Conservation (phyloP, 2,329 filamentous ascomycete genomes). For the Aureobasidium zeae region DNA sequence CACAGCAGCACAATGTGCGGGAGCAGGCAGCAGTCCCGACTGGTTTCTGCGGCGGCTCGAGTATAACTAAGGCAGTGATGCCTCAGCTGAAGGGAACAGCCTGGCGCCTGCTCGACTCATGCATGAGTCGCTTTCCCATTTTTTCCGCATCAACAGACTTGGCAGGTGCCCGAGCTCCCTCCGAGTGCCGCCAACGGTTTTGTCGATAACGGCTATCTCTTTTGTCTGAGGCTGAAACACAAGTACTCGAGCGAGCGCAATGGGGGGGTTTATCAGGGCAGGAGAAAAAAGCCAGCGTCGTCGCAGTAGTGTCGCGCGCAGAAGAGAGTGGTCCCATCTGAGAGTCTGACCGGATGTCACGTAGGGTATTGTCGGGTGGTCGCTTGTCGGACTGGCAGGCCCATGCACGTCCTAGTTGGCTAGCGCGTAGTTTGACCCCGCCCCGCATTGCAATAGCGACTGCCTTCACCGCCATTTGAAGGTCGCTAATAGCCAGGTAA, state of each 20-base stretch:
- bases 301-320: background rate
- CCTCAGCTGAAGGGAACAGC: background rate
- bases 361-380: conserved; percentile 2
- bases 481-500: conserved; percentile 13
- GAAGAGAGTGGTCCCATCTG: background rate
- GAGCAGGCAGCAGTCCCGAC: conserved; percentile 3
- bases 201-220: conserved; percentile 10
- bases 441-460: conserved; percentile 19
- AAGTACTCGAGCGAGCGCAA: background rate
- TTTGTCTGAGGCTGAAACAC: conserved; percentile 15
- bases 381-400: background rate
- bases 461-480: conserved; percentile 18
- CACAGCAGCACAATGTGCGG: too few species aligned
- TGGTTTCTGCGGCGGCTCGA: conserved; percentile 1
- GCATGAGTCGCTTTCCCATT: conserved; percentile 11
- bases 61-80: too few species aligned
- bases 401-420: conserved; percentile 7
- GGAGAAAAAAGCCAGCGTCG: background rate
- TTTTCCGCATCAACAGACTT: conserved; percentile 8
- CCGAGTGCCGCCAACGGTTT: conserved; percentile 10
- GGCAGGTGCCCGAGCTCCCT: conserved; percentile 1
- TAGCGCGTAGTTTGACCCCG: conserved; percentile 9
- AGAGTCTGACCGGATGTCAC: conserved; percentile 4
- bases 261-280: too few species aligned
- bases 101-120: conserved; percentile 6